Evolutionary conservation across 2,329 filamentous ascomycete genomes (phyloP), one percentile per base, ranked within the genome.

Genomic region (Pseudogymnoascus sp.): DNA sequence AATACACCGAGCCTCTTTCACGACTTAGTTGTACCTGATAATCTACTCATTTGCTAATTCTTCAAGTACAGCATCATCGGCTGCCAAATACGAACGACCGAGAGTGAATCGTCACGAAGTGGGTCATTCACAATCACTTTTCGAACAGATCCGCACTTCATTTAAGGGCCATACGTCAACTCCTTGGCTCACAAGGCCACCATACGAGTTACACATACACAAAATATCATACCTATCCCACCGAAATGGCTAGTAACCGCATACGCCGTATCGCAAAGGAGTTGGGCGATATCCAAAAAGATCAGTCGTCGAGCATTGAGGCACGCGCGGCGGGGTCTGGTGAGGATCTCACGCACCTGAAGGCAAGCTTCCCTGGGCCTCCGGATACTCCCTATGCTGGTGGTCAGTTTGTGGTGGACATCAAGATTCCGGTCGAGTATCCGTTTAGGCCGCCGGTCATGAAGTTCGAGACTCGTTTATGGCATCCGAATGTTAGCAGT

Each of bases 401-500:
- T 19, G 95, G 92, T 43, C 87, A 83, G 28, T 99, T 86, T 75
- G 77, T 83, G 14, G 85, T 99, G 69, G 90, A 96, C 72, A 95
- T 99, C 71, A 84, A 83, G 71, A 95, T 99, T 62, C 93, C 93
- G 0, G 84, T 84, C 67, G 90, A 90, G 69, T 99, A 99, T 73
- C 95, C 95, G 0, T 99, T 99, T 79, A 90, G 92, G 70, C 91
- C 93, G 3, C 95, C 95, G 4, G 77, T 85, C 65, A 98, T 99
- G 89, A 89, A 86, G 71, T 98, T 98, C 73, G 85, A 89, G 68
- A 99, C 95, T 68, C 93, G 89, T 77, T 89, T 98, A 70, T 99
- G 93, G 93, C 95, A 99, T 76, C 95, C 95, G 36, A 99, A 99
- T 74, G 86, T 99, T 78, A 96, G 90, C 81, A 93, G 90, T 72